Evolutionary conservation across 768 basidiomycete species (phyloP).

Genomic region (Tylopilus rubrobrunneus): DNA sequence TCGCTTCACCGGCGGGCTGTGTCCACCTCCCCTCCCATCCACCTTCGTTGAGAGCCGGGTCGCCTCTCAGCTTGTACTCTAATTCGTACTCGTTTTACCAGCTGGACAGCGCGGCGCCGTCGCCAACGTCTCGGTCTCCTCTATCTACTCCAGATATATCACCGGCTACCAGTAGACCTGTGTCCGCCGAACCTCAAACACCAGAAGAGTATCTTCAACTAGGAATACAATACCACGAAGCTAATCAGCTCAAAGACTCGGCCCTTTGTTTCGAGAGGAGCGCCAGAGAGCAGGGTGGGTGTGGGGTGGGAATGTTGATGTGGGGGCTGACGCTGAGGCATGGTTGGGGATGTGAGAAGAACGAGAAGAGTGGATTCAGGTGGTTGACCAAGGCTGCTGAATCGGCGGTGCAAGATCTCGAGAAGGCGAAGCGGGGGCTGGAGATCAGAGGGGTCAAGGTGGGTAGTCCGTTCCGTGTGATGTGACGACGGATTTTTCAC

Average conservation of each 20-base stretch:
- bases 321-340: conserved; percentile 83
- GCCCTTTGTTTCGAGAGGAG: conserved; percentile 73
- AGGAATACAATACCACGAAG: conserved; percentile 76
- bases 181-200: conserved; percentile 30
- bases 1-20: conserved; percentile 5
- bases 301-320: conserved; percentile 89
- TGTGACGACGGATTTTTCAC: background rate
- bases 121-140: conserved; percentile 34
- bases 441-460: conserved; percentile 57
- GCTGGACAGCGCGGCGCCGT: conserved; percentile 43
- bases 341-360: conserved; percentile 83
- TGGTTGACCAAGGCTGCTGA: conserved; percentile 85
- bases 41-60: conserved; percentile 35
- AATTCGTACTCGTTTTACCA: conserved; percentile 61
- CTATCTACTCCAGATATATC: conserved; percentile 13
- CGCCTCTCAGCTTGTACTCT: conserved; percentile 51
- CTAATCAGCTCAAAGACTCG: conserved; percentile 63
- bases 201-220: conserved; percentile 70
- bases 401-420: conserved; percentile 71
- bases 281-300: conserved; percentile 72
- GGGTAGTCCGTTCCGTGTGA: conserved; percentile 2
- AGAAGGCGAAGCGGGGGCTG: conserved; percentile 51
- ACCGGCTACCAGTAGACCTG: conserved; percentile 14
- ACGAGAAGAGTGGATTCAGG: conserved; percentile 74
- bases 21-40: conserved; percentile 29